A percentile compares a stretch with the other conserved stretches of the same genome.
Conservation (phyloP, 495 filamentous ascomycete species). For the Aspergillus indologenus region DNA sequence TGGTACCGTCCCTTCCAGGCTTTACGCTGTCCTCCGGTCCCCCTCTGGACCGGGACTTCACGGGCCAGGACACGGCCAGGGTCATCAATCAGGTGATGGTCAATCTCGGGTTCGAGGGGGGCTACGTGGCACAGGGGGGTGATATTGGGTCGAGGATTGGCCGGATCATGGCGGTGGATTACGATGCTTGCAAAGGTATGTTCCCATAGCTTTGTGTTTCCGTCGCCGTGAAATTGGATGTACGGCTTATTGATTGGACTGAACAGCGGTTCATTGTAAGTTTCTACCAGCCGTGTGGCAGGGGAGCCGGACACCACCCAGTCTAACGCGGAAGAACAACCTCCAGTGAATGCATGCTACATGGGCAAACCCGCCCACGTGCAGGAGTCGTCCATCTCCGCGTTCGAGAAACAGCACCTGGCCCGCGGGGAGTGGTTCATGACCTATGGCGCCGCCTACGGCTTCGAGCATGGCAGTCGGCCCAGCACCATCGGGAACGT, state of each 20-base stretch:
- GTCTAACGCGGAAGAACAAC: neutral
- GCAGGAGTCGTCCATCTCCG: conserved; percentile 41
- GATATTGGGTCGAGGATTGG: conserved; percentile 59
- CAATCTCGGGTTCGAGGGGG: conserved; percentile 53
- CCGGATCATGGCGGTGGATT: conserved; percentile 37
- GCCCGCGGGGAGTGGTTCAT: conserved; percentile 33
- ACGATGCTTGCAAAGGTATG: conserved; percentile 46
- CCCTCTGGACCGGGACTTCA: conserved; percentile 49
- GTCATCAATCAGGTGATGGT: conserved; percentile 59
- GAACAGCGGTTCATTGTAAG: conserved; percentile 36
- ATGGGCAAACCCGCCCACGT: conserved; percentile 59
- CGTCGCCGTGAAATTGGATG: neutral
- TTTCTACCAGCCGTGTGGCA: neutral
- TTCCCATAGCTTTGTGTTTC: neutral
- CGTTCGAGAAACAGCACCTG: conserved; percentile 33
- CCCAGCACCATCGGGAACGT: conserved; percentile 61
- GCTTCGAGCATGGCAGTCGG: conserved; percentile 54
- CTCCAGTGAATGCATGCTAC: conserved; percentile 34
- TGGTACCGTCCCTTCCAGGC: conserved; percentile 63
- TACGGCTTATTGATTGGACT: neutral
- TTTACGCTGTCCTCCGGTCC: conserved; percentile 57
- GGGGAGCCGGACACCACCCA: too few relatives aligned
- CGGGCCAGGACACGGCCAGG: conserved; percentile 36
- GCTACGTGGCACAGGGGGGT: conserved; percentile 65
- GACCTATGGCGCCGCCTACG: conserved; percentile 49